Evolutionary conservation across 495 filamentous ascomycete species (phyloP), one percentile per base, ranked within the genome.

Genomic region (Wilcoxina mikolae): DNA sequence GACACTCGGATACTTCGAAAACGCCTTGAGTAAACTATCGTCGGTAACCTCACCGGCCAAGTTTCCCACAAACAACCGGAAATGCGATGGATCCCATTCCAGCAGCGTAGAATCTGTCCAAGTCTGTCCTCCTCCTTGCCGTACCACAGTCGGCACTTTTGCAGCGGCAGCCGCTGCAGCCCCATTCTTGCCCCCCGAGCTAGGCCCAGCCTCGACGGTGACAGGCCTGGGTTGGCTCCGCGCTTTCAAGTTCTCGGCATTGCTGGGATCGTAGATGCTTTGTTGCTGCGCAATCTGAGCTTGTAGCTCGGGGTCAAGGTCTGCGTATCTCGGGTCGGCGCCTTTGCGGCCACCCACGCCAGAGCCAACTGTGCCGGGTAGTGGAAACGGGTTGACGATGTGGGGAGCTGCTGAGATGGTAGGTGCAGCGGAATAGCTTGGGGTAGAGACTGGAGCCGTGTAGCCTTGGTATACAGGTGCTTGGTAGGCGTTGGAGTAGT

Each of bases 21-120:
- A 98, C 0, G 91, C 91, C 69, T 98, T 96, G 60, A 90, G 73
- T 9, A 98, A 70, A 1, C 86, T 90, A 33, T 98, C 91, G 68
- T 98, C 93, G 3, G 93, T 96, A 10, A 94, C 91, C 72, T 98
- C 91, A 53, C 91, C 91, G n/a, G 91, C 93, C 23, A 98, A 78
- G 66, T 98, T 98, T 45, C 91, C 91, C 17, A 96, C 86, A 67
- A 95, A 95, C 15, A 98, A 74, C 3, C 91, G 83, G 61, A 95
- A 87, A 70, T 98, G 93, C 1, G 84, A 77, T 0, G 93, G 93
- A 64, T 98, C 87, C 91, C 91, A 98, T 62, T 98, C 93, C 0
- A 95, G 74, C 0, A 98, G 77, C 0, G 83, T 78, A 11, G 80
- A 70, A 68, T 98, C 91, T 25, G 79, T 78, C 91, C 91, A 98